phyloP scores from a whole-genome alignment of 805 yeast species.

The Nakazawaea populi region DNA sequence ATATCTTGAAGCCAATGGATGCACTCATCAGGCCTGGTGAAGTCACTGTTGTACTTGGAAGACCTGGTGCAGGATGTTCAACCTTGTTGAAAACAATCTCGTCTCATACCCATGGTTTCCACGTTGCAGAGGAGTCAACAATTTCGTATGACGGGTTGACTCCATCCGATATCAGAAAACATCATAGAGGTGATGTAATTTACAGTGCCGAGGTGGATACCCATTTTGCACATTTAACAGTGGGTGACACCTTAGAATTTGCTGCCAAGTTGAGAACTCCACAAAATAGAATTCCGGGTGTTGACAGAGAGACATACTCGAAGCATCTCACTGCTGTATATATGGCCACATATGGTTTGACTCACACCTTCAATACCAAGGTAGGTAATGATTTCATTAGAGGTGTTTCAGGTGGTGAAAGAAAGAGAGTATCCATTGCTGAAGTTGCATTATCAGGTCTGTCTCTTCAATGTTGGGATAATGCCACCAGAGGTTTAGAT shows the following conservation, averaged over 20 bases:
- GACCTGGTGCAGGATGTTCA: constrained; percentile 82
- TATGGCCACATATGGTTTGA: constrained; percentile 43
- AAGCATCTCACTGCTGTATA: constrained; percentile 46
- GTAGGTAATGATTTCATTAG: constrained; percentile 60
- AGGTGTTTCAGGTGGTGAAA: constrained; percentile 67
- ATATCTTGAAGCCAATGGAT: constrained; percentile 61
- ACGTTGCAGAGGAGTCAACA: constrained; percentile 37
- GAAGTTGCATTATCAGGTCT: constrained; percentile 46
- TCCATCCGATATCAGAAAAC: constrained; percentile 40
- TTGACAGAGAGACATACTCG: constrained; percentile 51
- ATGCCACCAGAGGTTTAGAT: constrained; percentile 68
- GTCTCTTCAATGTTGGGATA: constrained; percentile 55
- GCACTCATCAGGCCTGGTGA: constrained; percentile 59
- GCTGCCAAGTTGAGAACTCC: constrained; percentile 63
- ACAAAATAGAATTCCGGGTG: constrained; percentile 51
- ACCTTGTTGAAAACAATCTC: constrained; percentile 58
- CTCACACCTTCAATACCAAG: constrained; percentile 34
- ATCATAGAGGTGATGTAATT: constrained; percentile 63
- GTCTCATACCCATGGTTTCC: constrained; percentile 54
- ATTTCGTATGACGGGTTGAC: constrained; percentile 52
- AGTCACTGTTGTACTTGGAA: constrained; percentile 64
- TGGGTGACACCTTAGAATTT: constrained; percentile 57
- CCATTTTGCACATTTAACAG: constrained; percentile 66
- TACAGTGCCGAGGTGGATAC: constrained; percentile 64
- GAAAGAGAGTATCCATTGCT: constrained; percentile 60